Conservation (phyloP, 2,329 filamentous ascomycete genomes). For the Fusarium multiceps region DNA sequence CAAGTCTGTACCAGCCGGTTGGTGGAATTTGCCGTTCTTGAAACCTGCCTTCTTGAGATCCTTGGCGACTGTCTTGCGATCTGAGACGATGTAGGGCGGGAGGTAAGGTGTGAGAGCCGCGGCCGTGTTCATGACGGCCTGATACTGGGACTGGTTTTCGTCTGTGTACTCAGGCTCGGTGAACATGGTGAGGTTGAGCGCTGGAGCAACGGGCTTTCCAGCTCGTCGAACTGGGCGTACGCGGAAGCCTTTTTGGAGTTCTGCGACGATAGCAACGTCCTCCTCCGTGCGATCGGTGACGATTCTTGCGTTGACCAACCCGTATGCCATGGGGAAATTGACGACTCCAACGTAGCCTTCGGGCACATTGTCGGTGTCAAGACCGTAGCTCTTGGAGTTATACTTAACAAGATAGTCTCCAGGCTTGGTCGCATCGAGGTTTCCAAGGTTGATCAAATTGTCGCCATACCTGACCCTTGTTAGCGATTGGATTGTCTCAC, state of each 20-base stretch:
- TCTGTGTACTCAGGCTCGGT: background rate
- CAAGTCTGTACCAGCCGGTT: background rate
- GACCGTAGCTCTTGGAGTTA: background rate
- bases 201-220: background rate
- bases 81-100: background rate
- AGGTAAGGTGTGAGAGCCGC: background rate
- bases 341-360: background rate
- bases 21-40: background rate
- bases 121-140: background rate
- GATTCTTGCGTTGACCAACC: background rate
- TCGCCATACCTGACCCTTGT: background rate
- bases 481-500: fast-evolving
- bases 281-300: background rate
- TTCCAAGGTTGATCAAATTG: background rate
- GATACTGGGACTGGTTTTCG: background rate
- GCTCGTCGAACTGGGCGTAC: background rate
- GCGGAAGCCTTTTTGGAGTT: background rate
- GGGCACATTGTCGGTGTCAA: background rate
- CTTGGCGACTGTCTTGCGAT: background rate
- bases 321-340: background rate
- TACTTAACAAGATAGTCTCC: background rate
- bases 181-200: background rate
- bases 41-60: background rate
- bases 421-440: background rate
- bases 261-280: background rate